These are phyloP conservation scores for Sporobolomyces phaffii DNA, from an alignment of 768 basidiomycete genomes.

Conservation along the genomic window DNA sequence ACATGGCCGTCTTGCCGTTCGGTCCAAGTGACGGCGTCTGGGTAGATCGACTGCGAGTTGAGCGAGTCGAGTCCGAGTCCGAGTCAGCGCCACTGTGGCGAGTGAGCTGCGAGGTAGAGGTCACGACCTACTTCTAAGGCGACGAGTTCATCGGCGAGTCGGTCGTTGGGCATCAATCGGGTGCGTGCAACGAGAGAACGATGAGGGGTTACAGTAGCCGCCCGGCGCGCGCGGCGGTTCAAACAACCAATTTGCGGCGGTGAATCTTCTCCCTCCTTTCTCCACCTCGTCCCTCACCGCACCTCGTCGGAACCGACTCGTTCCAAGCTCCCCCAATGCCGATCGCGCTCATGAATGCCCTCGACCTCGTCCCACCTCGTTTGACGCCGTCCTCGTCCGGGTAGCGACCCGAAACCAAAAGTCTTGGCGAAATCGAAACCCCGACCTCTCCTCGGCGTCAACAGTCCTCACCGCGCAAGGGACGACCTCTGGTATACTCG, in stretches of 20 bases:
- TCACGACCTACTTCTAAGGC: slow-evolving; percentile 11
- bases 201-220: too few relatives aligned
- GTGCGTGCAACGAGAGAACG: neutral
- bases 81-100: neutral
- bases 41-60: slow-evolving; percentile 10
- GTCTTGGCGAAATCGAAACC: neutral
- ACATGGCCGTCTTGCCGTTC: neutral
- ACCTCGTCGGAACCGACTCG: neutral
- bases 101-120: neutral
- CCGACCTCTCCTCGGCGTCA: neutral
- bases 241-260: too few relatives aligned
- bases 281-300: neutral
- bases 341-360: neutral
- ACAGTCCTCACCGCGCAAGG: too few relatives aligned
- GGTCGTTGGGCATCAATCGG: slow-evolving; percentile 22
- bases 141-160: slow-evolving; percentile 19
- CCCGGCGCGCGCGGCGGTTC: too few relatives aligned
- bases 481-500: too few relatives aligned
- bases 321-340: neutral
- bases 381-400: neutral
- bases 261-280: neutral
- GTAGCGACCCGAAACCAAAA: neutral
- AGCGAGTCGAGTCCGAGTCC: neutral
- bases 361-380: neutral
- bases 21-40: neutral